Percentiles rank a stretch among this genome's conserved stretches.
Evolutionary conservation across 768 basidiomycete genomes (phyloP).

Genomic region (Phaffia australis): DNA sequence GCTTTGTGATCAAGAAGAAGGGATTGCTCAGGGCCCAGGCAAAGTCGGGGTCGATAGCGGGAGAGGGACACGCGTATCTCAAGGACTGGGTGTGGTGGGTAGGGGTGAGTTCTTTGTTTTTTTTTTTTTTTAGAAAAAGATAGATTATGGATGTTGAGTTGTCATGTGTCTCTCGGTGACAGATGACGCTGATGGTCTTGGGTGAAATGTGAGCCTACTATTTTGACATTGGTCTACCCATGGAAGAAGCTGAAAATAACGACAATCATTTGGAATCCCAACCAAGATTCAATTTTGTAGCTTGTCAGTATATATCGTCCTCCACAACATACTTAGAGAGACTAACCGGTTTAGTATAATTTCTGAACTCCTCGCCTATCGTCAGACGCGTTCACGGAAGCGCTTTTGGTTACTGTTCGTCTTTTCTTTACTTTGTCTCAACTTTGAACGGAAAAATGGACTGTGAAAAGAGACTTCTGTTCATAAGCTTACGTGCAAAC

Average conservation of each 20-base stretch:
- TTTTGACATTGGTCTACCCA: not conserved
- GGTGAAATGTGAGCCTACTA: constrained; percentile 38
- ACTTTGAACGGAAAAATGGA: not conserved
- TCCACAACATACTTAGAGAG: not conserved
- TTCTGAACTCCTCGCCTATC: constrained; percentile 30
- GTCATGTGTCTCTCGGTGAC: not conserved
- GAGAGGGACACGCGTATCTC: constrained; percentile 85
- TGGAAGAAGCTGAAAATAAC: not conserved
- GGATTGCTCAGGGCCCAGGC: constrained; percentile 51
- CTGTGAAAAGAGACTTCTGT: not conserved
- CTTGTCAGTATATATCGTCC: constrained; percentile 30
- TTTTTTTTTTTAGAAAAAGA: constrained; percentile 10
- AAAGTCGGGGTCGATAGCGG: constrained; percentile 44
- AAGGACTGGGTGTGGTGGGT: constrained; percentile 55
- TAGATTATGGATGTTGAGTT: not conserved
- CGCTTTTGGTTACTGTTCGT: constrained; percentile 65
- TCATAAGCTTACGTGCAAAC: constrained; percentile 35
- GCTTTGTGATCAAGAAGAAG: constrained; percentile 98
- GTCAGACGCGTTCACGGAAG: constrained; percentile 83
- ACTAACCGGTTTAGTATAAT: constrained; percentile 21
- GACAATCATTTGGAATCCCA: constrained; percentile 47
- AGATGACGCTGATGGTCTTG: constrained; percentile 72
- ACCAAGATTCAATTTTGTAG: constrained; percentile 37
- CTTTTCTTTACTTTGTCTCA: not conserved
- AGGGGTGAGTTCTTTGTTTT: constrained; percentile 36